Percentiles rank a stretch among this genome's conserved stretches.
phyloP scores from a whole-genome alignment of 345 rosid species.

The Atalantia buxifolia region DNA sequence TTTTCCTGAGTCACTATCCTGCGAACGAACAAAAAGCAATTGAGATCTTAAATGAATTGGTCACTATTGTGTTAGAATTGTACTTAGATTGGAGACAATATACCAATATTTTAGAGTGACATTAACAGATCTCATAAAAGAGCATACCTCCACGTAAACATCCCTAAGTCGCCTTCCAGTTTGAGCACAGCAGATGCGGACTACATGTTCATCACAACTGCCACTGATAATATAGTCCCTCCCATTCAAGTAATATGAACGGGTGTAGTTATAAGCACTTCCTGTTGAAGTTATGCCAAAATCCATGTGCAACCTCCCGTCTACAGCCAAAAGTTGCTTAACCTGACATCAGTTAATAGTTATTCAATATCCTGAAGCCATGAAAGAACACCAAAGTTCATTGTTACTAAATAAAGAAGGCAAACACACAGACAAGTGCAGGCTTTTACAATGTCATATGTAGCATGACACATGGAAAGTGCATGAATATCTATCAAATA shows the following conservation, averaged over 20 bases:
- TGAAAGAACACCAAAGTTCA: not conserved
- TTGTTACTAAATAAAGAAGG: not conserved
- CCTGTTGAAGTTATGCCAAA: constrained; percentile 48
- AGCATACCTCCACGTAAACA: constrained; percentile 42
- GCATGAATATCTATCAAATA: not conserved
- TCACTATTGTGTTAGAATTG: not conserved
- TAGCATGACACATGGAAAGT: not conserved
- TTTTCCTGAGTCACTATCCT: constrained; percentile 36
- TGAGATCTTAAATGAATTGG: not conserved
- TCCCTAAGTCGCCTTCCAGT: constrained; percentile 58
- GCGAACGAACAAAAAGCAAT: constrained; percentile 10
- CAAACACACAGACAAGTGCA: not conserved
- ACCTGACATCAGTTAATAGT: constrained; percentile 26
- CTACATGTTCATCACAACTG: constrained; percentile 48
- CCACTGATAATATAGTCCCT: constrained; percentile 58
- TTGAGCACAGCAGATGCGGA: constrained; percentile 47
- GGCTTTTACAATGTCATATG: not conserved
- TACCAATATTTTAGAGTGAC: not conserved
- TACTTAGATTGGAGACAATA: not conserved
- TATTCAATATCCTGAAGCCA: not conserved
- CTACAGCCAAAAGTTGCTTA: constrained; percentile 45
- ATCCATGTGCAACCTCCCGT: constrained; percentile 42
- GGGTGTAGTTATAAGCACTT: constrained; percentile 47
- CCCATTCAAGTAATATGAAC: constrained; percentile 57
- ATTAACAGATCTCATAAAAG: not conserved